Evolutionary conservation across 352 stramenopile genomes (phyloP).

Genomic region (Labyrinthula sp.): DNA sequence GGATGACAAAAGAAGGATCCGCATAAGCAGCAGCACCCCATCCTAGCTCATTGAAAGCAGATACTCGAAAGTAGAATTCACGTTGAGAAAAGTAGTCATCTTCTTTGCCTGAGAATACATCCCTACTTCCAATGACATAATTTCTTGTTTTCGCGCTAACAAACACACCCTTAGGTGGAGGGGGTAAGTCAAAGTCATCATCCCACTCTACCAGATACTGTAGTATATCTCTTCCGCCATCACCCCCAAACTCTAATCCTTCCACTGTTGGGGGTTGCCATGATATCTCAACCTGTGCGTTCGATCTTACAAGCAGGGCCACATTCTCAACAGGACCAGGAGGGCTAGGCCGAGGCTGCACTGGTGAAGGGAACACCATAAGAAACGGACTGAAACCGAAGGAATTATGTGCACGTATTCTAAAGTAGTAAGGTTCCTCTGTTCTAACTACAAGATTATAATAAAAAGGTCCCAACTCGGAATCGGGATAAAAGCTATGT

Average conservation of each 20-base stretch:
- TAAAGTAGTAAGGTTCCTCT: conserved; percentile 48
- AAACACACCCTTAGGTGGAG: conserved; percentile 39
- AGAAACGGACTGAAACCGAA: conserved; percentile 45
- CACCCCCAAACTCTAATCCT: conserved; percentile 56
- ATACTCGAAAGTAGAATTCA: conserved; percentile 49
- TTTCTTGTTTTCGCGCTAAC: conserved; percentile 38
- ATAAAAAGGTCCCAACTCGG: conserved; percentile 44
- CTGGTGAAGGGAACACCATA: conserved; percentile 39
- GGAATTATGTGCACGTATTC: conserved; percentile 69
- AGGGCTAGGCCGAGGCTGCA: conserved; percentile 43
- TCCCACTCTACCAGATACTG: conserved; percentile 77
- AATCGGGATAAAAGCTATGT: conserved; percentile 36
- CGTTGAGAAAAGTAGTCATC: conserved; percentile 51
- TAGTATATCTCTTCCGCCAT: conserved; percentile 59
- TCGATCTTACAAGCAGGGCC: conserved; percentile 51
- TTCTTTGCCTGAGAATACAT: conserved; percentile 69
- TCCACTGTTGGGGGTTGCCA: conserved; percentile 54
- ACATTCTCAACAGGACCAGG: conserved; percentile 48
- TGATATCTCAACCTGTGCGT: conserved; percentile 62
- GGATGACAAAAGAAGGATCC: conserved; percentile 30
- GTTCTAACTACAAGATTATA: conserved; percentile 61
- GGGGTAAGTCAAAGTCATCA: conserved; percentile 35
- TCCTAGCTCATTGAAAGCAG: conserved; percentile 45
- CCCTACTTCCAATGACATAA: conserved; percentile 68
- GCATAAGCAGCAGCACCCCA: conserved; percentile 31